Evolutionary conservation across 2,329 filamentous ascomycete species (phyloP).

Genomic region (Trichoderma citrinoviride): DNA sequence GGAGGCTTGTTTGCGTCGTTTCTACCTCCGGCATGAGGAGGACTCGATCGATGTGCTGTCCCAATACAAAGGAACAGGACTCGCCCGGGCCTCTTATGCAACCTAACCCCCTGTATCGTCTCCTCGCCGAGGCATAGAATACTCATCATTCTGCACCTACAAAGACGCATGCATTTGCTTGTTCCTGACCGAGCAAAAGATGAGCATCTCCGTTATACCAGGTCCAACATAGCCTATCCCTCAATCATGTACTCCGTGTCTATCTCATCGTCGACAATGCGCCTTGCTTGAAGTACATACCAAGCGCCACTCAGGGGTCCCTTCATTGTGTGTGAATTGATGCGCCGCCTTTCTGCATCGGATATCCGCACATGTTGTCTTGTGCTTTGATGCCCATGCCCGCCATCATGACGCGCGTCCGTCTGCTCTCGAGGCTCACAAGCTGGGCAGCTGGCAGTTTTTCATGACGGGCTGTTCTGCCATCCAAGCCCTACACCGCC

Average conservation of each 20-base stretch:
- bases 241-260: background rate
- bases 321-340: background rate
- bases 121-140: too few species aligned
- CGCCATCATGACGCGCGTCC: background rate
- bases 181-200: too few species aligned
- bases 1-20: constrained; percentile 84
- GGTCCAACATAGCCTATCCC: background rate
- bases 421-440: background rate
- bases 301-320: background rate
- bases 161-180: too few species aligned
- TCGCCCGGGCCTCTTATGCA: background rate
- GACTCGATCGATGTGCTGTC: background rate
- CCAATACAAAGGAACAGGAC: background rate
- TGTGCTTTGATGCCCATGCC: background rate
- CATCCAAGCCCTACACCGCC: background rate
- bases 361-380: background rate
- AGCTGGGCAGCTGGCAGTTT: background rate
- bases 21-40: constrained; percentile 74
- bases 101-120: background rate
- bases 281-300: background rate
- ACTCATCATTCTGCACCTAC: too few species aligned
- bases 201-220: too few species aligned
- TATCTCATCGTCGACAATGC: background rate
- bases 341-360: background rate
- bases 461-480: background rate